Conservation (phyloP, 2,329 filamentous ascomycete genomes). For the Apiospora koreana region DNA sequence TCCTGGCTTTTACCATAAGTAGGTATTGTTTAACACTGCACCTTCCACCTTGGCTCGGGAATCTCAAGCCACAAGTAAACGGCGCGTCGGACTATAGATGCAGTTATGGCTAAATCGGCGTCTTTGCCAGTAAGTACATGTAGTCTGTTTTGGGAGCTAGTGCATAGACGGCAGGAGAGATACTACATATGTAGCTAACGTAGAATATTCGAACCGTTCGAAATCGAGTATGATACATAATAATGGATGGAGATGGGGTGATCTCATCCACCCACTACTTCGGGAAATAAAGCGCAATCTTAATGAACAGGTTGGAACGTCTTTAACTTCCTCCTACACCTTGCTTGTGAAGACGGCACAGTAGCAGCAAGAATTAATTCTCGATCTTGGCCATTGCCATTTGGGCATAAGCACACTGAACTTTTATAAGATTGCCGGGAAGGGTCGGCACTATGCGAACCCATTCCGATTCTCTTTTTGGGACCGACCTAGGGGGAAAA, state of each 20-base stretch:
- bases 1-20: background rate
- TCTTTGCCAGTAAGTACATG: background rate
- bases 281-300: background rate
- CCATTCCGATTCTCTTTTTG: background rate
- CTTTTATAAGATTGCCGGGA: background rate
- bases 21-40: background rate
- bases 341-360: background rate
- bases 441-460: conserved; percentile 3
- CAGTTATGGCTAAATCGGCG: background rate
- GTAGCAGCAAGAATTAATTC: background rate
- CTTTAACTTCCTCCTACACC: background rate
- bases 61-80: conserved; percentile 4
- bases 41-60: background rate
- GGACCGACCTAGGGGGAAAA: background rate
- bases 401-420: background rate
- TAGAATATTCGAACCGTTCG: background rate
- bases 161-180: background rate
- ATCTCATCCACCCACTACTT: background rate
- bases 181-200: background rate
- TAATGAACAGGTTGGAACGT: background rate
- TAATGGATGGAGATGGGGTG: background rate
- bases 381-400: background rate
- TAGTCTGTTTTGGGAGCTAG: background rate
- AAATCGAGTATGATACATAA: background rate
- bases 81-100: conserved; percentile 1